Conservation (phyloP, 306 rosid species). For the Quercus rubra region DNA sequence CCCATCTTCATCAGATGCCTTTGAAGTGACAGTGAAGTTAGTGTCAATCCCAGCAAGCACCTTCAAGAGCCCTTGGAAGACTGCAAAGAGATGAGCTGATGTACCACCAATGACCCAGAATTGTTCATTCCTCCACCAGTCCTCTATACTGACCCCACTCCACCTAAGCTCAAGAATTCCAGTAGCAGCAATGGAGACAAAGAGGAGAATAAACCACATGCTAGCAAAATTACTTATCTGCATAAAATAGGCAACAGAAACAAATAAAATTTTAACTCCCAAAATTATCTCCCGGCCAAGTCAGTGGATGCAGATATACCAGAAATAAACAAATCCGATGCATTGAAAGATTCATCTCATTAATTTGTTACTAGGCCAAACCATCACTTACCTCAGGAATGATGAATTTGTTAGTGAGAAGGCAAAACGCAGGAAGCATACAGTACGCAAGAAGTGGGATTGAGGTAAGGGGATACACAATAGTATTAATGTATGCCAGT, state of each 20-base stretch:
- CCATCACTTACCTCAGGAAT: constrained; percentile 78
- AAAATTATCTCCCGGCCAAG: neutral
- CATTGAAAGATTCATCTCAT: neutral
- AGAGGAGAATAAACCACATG: constrained; percentile 97
- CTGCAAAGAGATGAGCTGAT: constrained; percentile 95
- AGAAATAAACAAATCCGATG: neutral
- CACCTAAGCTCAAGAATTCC: constrained; percentile 98
- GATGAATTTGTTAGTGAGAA: constrained; percentile 87
- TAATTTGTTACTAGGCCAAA: constrained; percentile 2
- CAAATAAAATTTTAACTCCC: neutral
- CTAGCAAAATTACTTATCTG: constrained; percentile 99
- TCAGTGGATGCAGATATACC: neutral
- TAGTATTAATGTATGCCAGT: constrained; percentile 90
- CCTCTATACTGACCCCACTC: constrained; percentile 98
- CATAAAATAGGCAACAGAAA: constrained; percentile 10
- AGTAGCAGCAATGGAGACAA: constrained; percentile 81
- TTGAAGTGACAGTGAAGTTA: constrained; percentile 89
- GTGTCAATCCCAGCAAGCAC: constrained; percentile 95
- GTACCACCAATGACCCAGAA: constrained; percentile 99
- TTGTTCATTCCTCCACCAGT: constrained; percentile 99
- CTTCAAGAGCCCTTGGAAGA: constrained; percentile 93
- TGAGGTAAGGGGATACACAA: constrained; percentile 92
- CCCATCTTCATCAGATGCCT: constrained; percentile 88
- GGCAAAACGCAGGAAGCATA: constrained; percentile 94
- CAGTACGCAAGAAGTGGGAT: constrained; percentile 88